Conservation (phyloP, 2,329 filamentous ascomycete species). For the Aureobasidium zeae region DNA sequence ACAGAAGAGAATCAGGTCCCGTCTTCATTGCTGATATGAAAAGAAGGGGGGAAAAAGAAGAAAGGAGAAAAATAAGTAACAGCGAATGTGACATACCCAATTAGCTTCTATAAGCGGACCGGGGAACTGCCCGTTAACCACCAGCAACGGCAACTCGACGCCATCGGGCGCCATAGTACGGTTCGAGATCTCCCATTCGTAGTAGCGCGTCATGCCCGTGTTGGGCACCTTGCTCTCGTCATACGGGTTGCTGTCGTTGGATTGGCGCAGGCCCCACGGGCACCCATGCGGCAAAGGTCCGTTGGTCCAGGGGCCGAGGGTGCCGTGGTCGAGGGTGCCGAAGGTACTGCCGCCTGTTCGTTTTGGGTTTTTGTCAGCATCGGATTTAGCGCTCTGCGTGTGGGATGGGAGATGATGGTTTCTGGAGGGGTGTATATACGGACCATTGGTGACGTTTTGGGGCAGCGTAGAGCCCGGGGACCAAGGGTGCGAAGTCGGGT, state of each 20-base stretch:
- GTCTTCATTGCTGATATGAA: no score
- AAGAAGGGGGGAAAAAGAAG: no score
- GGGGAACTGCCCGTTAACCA: slow-evolving; percentile 28
- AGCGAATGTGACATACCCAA: slow-evolving; percentile 16
- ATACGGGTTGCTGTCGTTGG: slow-evolving; percentile 17
- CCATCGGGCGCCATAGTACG: slow-evolving; percentile 18
- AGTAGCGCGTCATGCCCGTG: slow-evolving; percentile 18
- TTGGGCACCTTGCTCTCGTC: slow-evolving; percentile 16
- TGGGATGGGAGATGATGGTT: no score
- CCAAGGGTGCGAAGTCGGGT: slow-evolving; percentile 1
- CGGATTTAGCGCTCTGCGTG: no score
- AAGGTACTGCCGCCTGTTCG: slow-evolving; percentile 13
- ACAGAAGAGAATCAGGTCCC: no score
- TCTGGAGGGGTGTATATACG: no score
- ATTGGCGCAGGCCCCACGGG: slow-evolving; percentile 15
- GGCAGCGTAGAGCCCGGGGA: not conserved
- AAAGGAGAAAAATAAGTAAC: no score
- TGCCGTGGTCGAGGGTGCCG: slow-evolving; percentile 7
- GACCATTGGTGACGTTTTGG: slow-evolving; percentile 13
- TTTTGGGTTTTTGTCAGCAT: no score
- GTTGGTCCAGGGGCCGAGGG: slow-evolving; percentile 7
- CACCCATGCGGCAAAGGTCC: slow-evolving; percentile 17
- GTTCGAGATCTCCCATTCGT: slow-evolving; percentile 17
- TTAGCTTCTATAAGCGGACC: slow-evolving; percentile 30
- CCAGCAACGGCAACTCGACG: slow-evolving; percentile 19